Percentiles rank a stretch among this genome's conserved stretches.
Conservation (phyloP, 2,329 filamentous ascomycete genomes). For the Penicillium sp. region DNA sequence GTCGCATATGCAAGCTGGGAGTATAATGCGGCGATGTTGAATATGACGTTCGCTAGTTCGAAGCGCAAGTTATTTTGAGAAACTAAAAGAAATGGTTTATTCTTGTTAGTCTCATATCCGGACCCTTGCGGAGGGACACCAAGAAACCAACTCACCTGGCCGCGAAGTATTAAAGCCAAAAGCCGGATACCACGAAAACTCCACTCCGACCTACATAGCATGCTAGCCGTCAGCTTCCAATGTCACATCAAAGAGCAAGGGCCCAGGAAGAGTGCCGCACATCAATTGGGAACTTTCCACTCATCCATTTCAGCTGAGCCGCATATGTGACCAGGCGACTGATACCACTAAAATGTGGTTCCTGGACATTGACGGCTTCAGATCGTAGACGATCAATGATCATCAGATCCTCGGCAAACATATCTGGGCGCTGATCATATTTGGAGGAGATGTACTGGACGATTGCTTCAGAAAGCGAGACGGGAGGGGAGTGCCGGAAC, state of each 20-base stretch:
- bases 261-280: slow-evolving; percentile 46
- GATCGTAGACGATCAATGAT: slow-evolving; percentile 78
- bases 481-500: slow-evolving; percentile 78
- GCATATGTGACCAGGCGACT: slow-evolving; percentile 88
- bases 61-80: slow-evolving; percentile 68
- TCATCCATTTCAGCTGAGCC: slow-evolving; percentile 87
- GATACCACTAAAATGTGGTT: slow-evolving; percentile 82
- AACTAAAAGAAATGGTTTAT: slow-evolving; percentile 31
- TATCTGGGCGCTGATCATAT: slow-evolving; percentile 98
- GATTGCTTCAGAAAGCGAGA: slow-evolving; percentile 78
- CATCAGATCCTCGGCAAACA: slow-evolving; percentile 87
- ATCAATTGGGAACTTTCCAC: slow-evolving; percentile 94
- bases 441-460: slow-evolving; percentile 95
- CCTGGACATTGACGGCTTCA: slow-evolving; percentile 83
- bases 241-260: slow-evolving; percentile 5
- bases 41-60: slow-evolving; percentile 88
- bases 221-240: slow-evolving; percentile 8
- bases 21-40: slow-evolving; percentile 90
- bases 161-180: slow-evolving; percentile 83
- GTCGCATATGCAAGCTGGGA: slow-evolving; percentile 83
- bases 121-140: background rate
- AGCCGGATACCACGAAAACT: slow-evolving; percentile 95
- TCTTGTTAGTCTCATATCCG: background rate
- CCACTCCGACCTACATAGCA: slow-evolving; percentile 70
- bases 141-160: slow-evolving; percentile 47